Conservation (phyloP, 2,329 filamentous ascomycete species). For the Tolypocladium nubicola region DNA sequence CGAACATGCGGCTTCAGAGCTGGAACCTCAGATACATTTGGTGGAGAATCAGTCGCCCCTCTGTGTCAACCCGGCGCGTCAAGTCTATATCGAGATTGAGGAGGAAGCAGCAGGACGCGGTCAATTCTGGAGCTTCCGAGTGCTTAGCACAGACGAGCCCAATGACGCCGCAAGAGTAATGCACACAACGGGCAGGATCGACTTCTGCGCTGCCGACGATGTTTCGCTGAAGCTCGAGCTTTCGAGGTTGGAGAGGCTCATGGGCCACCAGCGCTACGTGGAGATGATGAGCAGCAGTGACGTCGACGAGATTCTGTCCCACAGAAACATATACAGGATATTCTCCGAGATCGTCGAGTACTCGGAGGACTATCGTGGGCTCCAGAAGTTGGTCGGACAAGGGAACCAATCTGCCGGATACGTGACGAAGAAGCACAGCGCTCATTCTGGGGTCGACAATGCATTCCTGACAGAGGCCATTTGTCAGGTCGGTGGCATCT, state of each 20-base stretch:
- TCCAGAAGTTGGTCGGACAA: not conserved
- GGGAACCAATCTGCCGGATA: not conserved
- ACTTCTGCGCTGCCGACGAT: not conserved
- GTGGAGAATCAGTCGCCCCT: constrained; percentile 17
- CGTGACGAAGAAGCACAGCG: not conserved
- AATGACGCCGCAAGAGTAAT: not conserved
- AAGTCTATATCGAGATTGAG: constrained; percentile 18
- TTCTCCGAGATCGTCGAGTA: not conserved
- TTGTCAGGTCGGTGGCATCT: not conserved
- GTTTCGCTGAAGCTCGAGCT: not conserved
- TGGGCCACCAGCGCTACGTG: constrained; percentile 17
- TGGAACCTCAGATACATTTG: constrained; percentile 17
- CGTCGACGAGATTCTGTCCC: constrained; percentile 18
- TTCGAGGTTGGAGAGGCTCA: constrained; percentile 9
- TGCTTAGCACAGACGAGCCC: not conserved
- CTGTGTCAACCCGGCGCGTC: constrained; percentile 3
- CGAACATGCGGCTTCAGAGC: constrained; percentile 5
- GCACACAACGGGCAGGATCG: not conserved
- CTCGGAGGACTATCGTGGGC: not conserved
- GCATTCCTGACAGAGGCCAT: not conserved
- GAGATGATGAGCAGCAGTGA: constrained; percentile 15
- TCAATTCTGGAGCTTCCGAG: not conserved
- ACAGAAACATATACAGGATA: not conserved
- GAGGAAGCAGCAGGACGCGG: not conserved
- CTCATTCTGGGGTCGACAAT: not conserved